These are phyloP conservation scores for Mariannaea sp. DNA, from an alignment of 2,329 filamentous ascomycete genomes.

Conservation along the genomic window DNA sequence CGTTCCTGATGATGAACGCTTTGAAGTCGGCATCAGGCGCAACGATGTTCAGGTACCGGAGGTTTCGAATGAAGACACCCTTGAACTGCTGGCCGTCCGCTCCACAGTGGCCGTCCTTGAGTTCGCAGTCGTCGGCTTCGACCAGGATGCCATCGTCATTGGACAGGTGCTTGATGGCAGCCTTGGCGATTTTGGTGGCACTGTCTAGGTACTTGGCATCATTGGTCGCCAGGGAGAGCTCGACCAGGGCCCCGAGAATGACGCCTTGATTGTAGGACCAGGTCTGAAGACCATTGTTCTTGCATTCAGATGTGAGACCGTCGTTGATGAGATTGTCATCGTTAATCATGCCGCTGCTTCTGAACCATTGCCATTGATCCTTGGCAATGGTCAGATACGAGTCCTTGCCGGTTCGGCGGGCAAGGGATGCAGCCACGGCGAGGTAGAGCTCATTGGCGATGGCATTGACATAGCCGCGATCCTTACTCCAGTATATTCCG, in stretches of 20 bases:
- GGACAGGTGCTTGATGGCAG: conserved; percentile 53
- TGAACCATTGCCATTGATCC: conserved; percentile 59
- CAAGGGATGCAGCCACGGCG: conserved; percentile 57
- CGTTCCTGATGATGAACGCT: conserved; percentile 63
- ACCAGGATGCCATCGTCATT: conserved; percentile 53
- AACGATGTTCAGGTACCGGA: conserved; percentile 60
- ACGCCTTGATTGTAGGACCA: conserved; percentile 66
- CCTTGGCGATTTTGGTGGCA: conserved; percentile 56
- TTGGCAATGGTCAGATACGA: conserved; percentile 56
- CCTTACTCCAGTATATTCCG: conserved; percentile 62
- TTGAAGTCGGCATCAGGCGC: conserved; percentile 56
- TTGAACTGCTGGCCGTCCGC: conserved; percentile 69
- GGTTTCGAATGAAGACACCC: conserved; percentile 70
- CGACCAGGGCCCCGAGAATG: conserved; percentile 59
- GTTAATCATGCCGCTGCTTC: conserved; percentile 57
- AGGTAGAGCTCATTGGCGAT: conserved; percentile 64
- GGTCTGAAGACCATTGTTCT: conserved; percentile 55
- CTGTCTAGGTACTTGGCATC: conserved; percentile 48
- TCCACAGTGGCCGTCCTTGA: conserved; percentile 45
- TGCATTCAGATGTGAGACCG: conserved; percentile 53
- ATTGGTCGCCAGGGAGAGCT: conserved; percentile 52
- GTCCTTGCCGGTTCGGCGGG: conserved; percentile 48
- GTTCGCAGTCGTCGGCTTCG: conserved; percentile 45
- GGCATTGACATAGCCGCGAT: conserved; percentile 56
- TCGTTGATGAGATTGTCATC: conserved; percentile 57